phyloP scores from a whole-genome alignment of 106 monocot genomes.

The Acorus calamus region DNA sequence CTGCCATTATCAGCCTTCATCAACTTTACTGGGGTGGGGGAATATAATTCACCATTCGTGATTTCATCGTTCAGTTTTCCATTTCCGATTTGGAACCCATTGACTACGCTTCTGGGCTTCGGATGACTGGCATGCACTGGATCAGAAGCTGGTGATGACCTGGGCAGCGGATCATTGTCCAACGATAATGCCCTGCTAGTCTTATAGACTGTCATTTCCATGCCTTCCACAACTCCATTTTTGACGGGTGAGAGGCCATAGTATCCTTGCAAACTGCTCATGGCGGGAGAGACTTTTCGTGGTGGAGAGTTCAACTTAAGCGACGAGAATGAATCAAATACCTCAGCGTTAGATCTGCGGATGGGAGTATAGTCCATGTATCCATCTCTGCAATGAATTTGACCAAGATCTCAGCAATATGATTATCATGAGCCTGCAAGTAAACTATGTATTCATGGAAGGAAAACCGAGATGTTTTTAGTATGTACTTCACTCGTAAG shows the following conservation, averaged over 20 bases:
- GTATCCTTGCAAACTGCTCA: conserved; percentile 69
- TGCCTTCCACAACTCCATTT: conserved; percentile 26
- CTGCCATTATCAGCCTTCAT: conserved; percentile 19
- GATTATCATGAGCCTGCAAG: neutral
- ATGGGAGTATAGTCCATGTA: conserved; percentile 24
- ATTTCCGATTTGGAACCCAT: conserved; percentile 26
- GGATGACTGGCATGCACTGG: conserved; percentile 25
- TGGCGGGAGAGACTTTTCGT: conserved; percentile 45
- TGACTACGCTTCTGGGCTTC: conserved; percentile 44
- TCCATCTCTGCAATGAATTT: conserved; percentile 23
- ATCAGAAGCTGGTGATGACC: conserved; percentile 31
- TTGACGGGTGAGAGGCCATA: conserved; percentile 51
- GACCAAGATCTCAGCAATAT: neutral
- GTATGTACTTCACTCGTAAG: too few species aligned
- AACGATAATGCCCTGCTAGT: conserved; percentile 10
- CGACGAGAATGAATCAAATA: conserved; percentile 43
- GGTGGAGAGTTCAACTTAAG: conserved; percentile 28
- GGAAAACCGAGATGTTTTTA: too few species aligned
- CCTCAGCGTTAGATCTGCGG: conserved; percentile 20
- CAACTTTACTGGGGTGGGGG: neutral
- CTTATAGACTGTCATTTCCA: conserved; percentile 56
- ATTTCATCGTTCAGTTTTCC: conserved; percentile 2
- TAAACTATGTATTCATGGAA: neutral
- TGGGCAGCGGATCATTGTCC: conserved; percentile 26
- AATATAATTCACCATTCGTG: conserved; percentile 13